Base-by-base conservation (phyloP, 176 grass and related monocot genomes). In the Cenchrus purpureus region DNA sequence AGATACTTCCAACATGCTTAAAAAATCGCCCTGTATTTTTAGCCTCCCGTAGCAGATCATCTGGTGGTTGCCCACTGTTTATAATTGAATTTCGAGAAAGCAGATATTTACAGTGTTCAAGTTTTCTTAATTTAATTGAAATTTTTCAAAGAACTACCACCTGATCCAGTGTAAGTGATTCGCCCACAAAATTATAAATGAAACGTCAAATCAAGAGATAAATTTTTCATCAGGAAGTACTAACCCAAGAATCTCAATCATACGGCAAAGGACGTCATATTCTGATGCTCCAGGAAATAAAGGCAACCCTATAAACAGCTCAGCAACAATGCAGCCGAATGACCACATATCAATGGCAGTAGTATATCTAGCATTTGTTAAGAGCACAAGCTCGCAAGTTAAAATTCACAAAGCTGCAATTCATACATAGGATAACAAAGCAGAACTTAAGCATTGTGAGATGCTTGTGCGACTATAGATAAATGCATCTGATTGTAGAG, bases 281-380 rank as follows among this genome's bases (percentile, higher is more conserved):
- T 99, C 94, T 71, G 97, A 99, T 49, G 94, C 90, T 61, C 94
- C 97, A 71, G 94, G 97, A 85, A 99, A 99, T 87, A 99, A 91
- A 92, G 97, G 97, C 64, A 99, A 68, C 5, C 97, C 97, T 78
- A 99, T 92, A 84, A 92, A 99, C 52, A 99, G 78, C 78, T 99
- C 97, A 28, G 93, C 94, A 68, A 97, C 92, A 62, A 99, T 94
- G 79, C 97, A 99, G 19, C 97, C 97, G 34, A 99, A 91, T 49
- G 97, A 99, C 97, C 97, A 99, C 97, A 99, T 99, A 86, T 97
- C 97, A 77, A 99, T 99, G 42, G 97, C 87, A 66, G 94, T 90
- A 72, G 90, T 94, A 89, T 98, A 98, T 96, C 97, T 98, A 83
- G 76, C 63, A 73, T 82, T 89, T 59, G 81, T 94, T 84, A 98